A percentile compares a stretch with the other conserved stretches of the same genome.
Evolutionary conservation across 2,329 filamentous ascomycete genomes (phyloP).

Genomic region (Aureobasidium leucospermi): DNA sequence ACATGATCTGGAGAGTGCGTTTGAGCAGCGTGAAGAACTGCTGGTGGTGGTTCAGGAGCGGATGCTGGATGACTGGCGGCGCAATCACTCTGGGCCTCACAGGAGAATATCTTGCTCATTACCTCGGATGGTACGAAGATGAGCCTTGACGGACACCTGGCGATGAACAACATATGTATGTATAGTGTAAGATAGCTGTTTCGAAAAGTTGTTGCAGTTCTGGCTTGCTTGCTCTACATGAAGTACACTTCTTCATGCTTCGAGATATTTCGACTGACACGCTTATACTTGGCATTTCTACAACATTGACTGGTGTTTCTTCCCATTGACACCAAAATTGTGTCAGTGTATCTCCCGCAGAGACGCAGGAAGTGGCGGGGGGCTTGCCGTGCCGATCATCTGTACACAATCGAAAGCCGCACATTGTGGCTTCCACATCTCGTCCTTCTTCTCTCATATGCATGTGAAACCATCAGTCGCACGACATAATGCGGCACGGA

Average conservation of each 20-base stretch:
- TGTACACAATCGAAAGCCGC: background rate
- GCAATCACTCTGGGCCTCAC: slow-evolving; percentile 49
- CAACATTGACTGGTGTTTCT: too few relatives aligned
- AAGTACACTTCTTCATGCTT: too few relatives aligned
- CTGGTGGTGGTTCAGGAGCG: slow-evolving; percentile 59
- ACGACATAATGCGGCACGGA: background rate
- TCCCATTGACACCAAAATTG: background rate
- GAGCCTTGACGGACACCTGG: background rate
- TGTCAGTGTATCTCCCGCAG: background rate
- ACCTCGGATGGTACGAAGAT: slow-evolving; percentile 11
- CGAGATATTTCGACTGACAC: too few relatives aligned
- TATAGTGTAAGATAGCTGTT: background rate
- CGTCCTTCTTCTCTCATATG: background rate
- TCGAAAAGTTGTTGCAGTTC: background rate
- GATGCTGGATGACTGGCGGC: slow-evolving; percentile 55
- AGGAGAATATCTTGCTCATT: slow-evolving; percentile 42
- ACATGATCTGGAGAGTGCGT: slow-evolving; percentile 54
- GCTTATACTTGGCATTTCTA: too few relatives aligned
- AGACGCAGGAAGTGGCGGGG: background rate
- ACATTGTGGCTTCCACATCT: background rate
- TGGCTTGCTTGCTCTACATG: background rate
- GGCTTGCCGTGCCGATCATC: background rate
- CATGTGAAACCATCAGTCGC: background rate
- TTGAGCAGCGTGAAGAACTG: slow-evolving; percentile 51
- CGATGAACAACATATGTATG: background rate